Evolutionary conservation across 75 land plant genomes (phyloP), one percentile per base, ranked within the genome.

Genomic region (Cunninghamia lanceolata): DNA sequence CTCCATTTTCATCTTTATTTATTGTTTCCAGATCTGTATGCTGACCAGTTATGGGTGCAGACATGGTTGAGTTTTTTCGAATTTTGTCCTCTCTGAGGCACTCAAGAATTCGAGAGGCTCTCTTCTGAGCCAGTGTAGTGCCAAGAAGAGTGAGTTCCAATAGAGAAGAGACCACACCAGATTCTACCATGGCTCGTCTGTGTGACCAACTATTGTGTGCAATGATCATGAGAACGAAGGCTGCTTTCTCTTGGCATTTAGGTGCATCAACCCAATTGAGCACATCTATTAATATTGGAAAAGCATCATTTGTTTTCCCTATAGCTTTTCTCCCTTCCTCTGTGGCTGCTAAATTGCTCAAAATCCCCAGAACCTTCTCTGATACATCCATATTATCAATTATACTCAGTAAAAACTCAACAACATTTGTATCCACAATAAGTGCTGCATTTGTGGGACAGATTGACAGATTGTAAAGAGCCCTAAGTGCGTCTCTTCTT

Each of bases 201-300:
- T 92, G 93, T 13, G 89, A 87, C 81, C 81, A 90, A 32, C 90
- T 84, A 76, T 95, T 96, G 82, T 97, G 99, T 1, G 96, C 96
- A 86, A 96, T 86, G 86, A 97, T 91, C 99, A 97, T 96, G 40
- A 97, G 88, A 30, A 96, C 82, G 86, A 96, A 96, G n/a, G 91
- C 89, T n/a, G 94, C 95, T 82, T 92, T 90, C 89, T 97, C 99
- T 86, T 97, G 99, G 86, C 98, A 96, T 85, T 88, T 93, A 0
- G 95, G 89, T 13, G 91, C 87, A 56, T 95, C 94, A 11, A n/a
- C 88, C 96, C 96, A 96, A 30, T 86, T 86, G 66, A 97, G 88
- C 21, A 89, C 94, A 85, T 92, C 96, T 36, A 97, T 82, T 38
- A 96, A 84, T 39, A 92, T 86, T 17, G 93, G 91, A 45, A 91